phyloP scores from a whole-genome alignment of 2,329 filamentous ascomycete genomes.

The Hypoxylon sp. region DNA sequence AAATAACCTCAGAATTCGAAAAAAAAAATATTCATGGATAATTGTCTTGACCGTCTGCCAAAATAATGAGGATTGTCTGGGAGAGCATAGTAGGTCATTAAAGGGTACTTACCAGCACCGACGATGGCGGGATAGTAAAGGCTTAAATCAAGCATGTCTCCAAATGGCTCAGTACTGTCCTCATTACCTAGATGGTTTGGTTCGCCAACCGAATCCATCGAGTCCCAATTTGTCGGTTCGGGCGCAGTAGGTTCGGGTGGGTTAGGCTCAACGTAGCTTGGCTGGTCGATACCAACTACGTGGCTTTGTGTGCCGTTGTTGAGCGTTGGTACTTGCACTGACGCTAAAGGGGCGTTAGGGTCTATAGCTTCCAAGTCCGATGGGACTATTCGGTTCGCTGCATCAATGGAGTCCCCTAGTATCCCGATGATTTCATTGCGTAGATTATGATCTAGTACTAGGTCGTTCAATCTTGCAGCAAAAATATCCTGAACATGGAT shows the following conservation, averaged over 20 bases:
- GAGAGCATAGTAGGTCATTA: no score
- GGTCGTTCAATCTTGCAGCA: neutral
- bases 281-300: neutral
- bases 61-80: neutral
- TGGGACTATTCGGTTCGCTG: neutral
- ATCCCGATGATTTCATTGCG: neutral
- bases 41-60: neutral
- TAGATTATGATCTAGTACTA: neutral
- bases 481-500: slow-evolving; percentile 18
- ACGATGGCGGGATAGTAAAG: neutral
- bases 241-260: neutral
- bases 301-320: neutral
- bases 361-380: neutral
- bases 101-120: neutral
- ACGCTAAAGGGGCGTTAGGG: neutral
- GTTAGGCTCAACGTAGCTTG: neutral
- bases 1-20: no score
- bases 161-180: neutral
- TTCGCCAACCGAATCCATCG: neutral
- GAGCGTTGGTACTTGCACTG: neutral
- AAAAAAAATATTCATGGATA: neutral
- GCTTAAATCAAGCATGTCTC: neutral
- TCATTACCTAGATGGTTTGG: neutral
- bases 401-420: slow-evolving; percentile 13
- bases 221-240: neutral